These are phyloP conservation scores for Allantophomopsis lycopodina DNA, from an alignment of 2,329 filamentous ascomycete species.

Conservation along the genomic window DNA sequence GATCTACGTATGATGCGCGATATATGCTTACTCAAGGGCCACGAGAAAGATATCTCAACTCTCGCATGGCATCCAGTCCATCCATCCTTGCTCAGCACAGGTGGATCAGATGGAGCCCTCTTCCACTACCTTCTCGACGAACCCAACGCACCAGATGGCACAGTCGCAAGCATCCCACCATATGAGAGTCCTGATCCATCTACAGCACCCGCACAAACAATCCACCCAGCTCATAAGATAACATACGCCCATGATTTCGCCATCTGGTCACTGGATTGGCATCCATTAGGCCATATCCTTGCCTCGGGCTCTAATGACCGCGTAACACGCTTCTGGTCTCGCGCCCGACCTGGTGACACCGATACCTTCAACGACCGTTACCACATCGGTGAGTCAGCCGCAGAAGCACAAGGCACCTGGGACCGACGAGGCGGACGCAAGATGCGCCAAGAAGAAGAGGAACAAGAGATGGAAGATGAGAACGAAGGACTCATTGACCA, in stretches of 20 bases:
- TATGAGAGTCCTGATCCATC: constrained; percentile 74
- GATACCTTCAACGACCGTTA: constrained; percentile 81
- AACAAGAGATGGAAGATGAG: constrained; percentile 87
- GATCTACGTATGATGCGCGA: constrained; percentile 98
- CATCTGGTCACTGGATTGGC: constrained; percentile 97
- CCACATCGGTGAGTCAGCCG: constrained; percentile 87
- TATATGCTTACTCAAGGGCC: constrained; percentile 81
- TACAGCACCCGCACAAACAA: constrained; percentile 74
- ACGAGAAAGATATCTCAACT: constrained; percentile 92
- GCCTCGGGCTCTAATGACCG: constrained; percentile 94
- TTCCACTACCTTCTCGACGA: constrained; percentile 95
- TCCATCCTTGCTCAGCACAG: constrained; percentile 76
- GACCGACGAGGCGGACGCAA: constrained; percentile 66
- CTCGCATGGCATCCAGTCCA: constrained; percentile 91
- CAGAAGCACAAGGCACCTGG: constrained; percentile 91
- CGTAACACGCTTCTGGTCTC: constrained; percentile 93
- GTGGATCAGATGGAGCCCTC: constrained; percentile 78
- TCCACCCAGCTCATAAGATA: constrained; percentile 79
- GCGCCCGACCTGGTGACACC: constrained; percentile 76
- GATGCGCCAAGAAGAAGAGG: constrained; percentile 81
- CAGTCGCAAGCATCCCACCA: constrained; percentile 58
- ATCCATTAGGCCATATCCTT: constrained; percentile 88
- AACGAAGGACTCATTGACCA: constrained; percentile 88
- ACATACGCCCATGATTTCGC: constrained; percentile 86
- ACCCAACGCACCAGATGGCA: constrained; percentile 69